Conservation (phyloP, 2,329 filamentous ascomycete species). For the Botrytis elliptica region DNA sequence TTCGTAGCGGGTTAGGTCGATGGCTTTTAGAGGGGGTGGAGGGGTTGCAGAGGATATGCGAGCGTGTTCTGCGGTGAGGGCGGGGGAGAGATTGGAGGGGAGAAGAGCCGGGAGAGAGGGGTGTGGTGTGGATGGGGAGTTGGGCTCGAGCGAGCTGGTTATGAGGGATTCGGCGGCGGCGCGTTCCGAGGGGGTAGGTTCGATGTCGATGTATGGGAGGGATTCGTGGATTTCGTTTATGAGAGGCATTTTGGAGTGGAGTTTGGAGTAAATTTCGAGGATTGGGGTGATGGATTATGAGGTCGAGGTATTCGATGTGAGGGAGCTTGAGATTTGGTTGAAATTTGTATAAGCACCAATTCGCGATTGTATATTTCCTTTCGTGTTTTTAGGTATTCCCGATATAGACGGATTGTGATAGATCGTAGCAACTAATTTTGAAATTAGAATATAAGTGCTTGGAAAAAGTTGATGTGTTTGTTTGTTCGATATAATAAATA, state of each 20-base stretch:
- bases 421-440: background rate
- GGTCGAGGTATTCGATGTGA: background rate
- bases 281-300: constrained; percentile 9
- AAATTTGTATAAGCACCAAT: background rate
- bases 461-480: background rate
- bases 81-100: constrained; percentile 58
- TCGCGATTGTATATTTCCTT: background rate
- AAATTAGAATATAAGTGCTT: background rate
- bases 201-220: constrained; percentile 65
- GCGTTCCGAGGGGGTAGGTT: constrained; percentile 63
- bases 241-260: constrained; percentile 31
- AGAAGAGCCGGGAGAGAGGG: constrained; percentile 57
- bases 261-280: background rate
- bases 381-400: background rate
- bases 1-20: constrained; percentile 83
- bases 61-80: constrained; percentile 64
- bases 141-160: constrained; percentile 54
- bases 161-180: constrained; percentile 69
- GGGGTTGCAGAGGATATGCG: constrained; percentile 8
- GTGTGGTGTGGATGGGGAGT: constrained; percentile 42
- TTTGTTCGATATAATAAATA: background rate
- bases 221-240: constrained; percentile 37
- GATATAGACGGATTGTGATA: background rate
- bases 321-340: background rate
- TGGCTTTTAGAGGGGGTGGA: constrained; percentile 54